phyloP scores from a whole-genome alignment of 148 eudicot species.

The Arctostaphylos glauca region DNA sequence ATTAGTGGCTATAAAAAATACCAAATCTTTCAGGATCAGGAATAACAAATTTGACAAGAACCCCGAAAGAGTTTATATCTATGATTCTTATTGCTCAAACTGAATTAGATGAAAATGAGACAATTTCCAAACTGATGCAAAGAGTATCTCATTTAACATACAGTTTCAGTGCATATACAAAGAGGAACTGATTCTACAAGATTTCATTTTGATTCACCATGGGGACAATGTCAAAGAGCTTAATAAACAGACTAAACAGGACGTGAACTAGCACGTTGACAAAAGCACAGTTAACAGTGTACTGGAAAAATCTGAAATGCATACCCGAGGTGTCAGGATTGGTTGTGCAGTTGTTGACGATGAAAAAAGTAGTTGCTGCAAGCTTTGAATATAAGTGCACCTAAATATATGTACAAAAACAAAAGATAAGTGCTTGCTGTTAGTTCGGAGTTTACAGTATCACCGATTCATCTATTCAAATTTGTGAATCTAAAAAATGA shows the following conservation, averaged over 20 bases:
- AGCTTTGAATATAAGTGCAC: constrained; percentile 82
- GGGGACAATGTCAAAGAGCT: not conserved
- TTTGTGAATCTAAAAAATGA: not conserved
- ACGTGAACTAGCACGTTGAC: not conserved
- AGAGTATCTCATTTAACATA: not conserved
- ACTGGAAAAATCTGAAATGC: not conserved
- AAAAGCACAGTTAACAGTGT: not conserved
- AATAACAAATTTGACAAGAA: constrained; percentile 4
- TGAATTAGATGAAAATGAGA: not conserved
- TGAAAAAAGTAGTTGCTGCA: constrained; percentile 93
- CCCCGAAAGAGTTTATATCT: not conserved
- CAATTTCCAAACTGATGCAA: not conserved
- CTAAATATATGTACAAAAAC: constrained; percentile 33
- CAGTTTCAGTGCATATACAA: not conserved
- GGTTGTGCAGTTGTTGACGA: constrained; percentile 98
- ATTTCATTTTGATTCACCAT: not conserved
- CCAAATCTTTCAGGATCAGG: not conserved
- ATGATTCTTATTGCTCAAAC: not conserved
- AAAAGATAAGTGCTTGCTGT: not conserved
- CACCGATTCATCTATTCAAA: not conserved
- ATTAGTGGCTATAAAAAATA: constrained; percentile 40
- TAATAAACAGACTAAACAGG: not conserved
- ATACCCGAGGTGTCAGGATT: constrained; percentile 86
- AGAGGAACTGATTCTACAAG: not conserved
- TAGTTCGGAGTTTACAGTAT: not conserved